Evolutionary conservation across 78 protist species (phyloP), one percentile per base, ranked within the genome.

Genomic region (Capsaspora owczarzaki): DNA sequence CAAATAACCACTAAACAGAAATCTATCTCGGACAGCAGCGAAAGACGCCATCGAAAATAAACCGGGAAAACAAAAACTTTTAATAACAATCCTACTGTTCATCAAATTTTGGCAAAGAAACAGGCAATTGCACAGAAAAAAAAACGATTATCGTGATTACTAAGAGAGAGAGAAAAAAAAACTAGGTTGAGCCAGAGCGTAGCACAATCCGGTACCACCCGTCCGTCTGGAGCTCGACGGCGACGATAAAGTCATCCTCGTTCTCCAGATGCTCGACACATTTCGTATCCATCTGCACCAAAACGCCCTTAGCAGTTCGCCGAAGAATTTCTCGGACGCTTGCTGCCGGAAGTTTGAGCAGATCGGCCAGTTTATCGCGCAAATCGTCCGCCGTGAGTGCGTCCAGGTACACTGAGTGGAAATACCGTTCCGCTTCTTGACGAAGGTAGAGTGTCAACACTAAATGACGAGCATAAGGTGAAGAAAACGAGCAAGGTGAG

Each of bases 181-280:
- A n/a, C n/a, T n/a, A n/a, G n/a, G n/a, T n/a, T n/a, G n/a, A n/a
- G n/a, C n/a, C n/a, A n/a, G n/a, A n/a, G n/a, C n/a, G 56, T 49
- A 20, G 56, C 56, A 20, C n/a, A 20, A 49, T 16, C 56, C n/a
- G 10, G 66, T 56, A 16, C 8, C 66, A 16, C 14, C 25, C 66
- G n/a, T 56, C 66, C 35, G 20, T 29, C 66, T 76, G 33, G n/a
- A 10, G 12, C 44, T 76, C 51, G 6, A 76, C 25, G 40, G 61
- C 10, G n/a, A 76, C 49, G 38, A 49, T n/a, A 25, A 76, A 76
- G 61, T 76, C 80, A 31, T 43, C 42, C 31, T 76, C 80, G 60
- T 76, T 68, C 53, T 53, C 53, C 61, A 76, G n/a, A 12, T 51
- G 80, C 35, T 43, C 43, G 27, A 71, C 47, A 19, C 12, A 29